These are phyloP conservation scores for Nakaseomyces bracarensis DNA, from an alignment of 1,139 yeast species.

Conservation along the genomic window DNA sequence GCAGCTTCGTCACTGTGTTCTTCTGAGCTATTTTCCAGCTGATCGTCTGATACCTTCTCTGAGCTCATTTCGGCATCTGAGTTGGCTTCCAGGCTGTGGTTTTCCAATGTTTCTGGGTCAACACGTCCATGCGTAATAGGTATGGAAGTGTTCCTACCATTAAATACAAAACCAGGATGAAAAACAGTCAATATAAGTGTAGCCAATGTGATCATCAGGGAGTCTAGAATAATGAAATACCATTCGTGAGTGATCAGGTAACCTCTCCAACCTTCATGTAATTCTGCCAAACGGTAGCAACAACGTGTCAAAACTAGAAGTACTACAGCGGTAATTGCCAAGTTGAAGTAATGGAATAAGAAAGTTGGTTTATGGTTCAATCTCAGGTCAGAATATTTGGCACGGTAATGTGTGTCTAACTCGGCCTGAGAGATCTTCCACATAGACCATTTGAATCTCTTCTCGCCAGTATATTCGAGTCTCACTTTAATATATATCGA, in stretches of 20 bases:
- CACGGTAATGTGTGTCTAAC: slow-evolving; percentile 24
- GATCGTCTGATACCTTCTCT: not conserved
- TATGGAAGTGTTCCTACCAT: slow-evolving; percentile 21
- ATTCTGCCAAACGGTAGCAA: slow-evolving; percentile 71
- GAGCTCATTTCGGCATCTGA: slow-evolving; percentile 6
- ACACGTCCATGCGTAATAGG: slow-evolving; percentile 22
- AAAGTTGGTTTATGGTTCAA: slow-evolving; percentile 25
- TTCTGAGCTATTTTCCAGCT: not conserved
- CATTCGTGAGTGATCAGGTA: slow-evolving; percentile 61
- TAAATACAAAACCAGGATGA: slow-evolving; percentile 59
- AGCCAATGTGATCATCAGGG: slow-evolving; percentile 54
- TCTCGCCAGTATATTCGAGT: slow-evolving; percentile 18
- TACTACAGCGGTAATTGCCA: slow-evolving; percentile 46
- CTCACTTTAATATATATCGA: slow-evolving; percentile 38
- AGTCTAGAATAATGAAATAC: slow-evolving; percentile 70
- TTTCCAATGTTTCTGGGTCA: slow-evolving; percentile 15
- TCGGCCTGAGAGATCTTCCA: slow-evolving; percentile 26
- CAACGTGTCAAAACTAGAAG: slow-evolving; percentile 62
- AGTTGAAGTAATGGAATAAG: slow-evolving; percentile 42
- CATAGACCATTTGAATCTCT: slow-evolving; percentile 22
- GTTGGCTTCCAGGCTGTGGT: not conserved
- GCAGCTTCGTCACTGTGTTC: not conserved
- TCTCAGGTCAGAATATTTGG: slow-evolving; percentile 21
- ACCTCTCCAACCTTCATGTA: slow-evolving; percentile 72
- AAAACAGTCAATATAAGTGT: slow-evolving; percentile 42